Evolutionary conservation across 306 rosid species (phyloP), one percentile per base, ranked within the genome.

Genomic region (Lithocarpus polystachyus): DNA sequence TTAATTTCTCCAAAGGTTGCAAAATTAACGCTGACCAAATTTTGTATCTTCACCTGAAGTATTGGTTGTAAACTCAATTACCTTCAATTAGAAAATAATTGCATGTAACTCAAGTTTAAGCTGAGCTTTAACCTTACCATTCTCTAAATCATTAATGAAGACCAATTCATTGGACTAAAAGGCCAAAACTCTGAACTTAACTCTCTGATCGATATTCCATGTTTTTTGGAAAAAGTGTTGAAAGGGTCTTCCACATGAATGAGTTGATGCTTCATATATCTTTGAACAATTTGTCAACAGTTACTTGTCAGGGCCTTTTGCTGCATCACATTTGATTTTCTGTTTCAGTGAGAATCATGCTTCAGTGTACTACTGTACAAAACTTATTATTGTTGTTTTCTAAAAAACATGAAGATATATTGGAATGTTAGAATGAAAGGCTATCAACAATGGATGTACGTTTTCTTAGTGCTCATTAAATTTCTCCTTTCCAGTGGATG

Each of bases 401-500:
- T 29, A 29, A 26, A 64, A 15, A 15, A 22, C 64, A 8, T 53
- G 35, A 81, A 10, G 48, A 29, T 12, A 68, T 8, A 56, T 29
- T n/a, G 20, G 62, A 73, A 4, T 45, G 56, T 26, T 68, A 26
- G 59, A 43, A 61, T 61, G 79, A 59, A 29, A 55, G 17, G 57
- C 45, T 62, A 24, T 18, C 31, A 73, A 37, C 65, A 75, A 71
- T 75, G 19, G 57, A 71, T 24, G 19, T 74, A 55, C 40, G 31
- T 54, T 29, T 72, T 84, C 68, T 71, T 24, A 62, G 23, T 72
- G 61, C 26, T 53, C 48, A 24, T 72, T 14, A 10, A 20, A 29
- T 52, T 23, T 72, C 60, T 79, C 56, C 73, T 75, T 81, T 85
- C 77, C 20, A 91, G 98, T 93, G 98, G 98, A 93, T 93, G 90